Evolutionary conservation across 331 rosid genomes (phyloP).

Genomic region (Acacia pycnantha): DNA sequence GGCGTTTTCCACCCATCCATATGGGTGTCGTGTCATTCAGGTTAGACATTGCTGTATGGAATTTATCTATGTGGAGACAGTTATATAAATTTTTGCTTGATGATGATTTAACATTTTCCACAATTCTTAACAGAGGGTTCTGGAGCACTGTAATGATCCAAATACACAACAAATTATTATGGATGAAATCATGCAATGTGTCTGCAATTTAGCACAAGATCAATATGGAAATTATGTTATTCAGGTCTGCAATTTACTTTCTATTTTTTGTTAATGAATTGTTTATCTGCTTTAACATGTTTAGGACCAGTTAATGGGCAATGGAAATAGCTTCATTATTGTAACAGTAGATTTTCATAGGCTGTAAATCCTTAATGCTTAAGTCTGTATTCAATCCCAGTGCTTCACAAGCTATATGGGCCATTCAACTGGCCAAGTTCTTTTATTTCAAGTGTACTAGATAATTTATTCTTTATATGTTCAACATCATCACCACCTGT

Average conservation of each 20-base stretch:
- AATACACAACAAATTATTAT: slow-evolving; percentile 77
- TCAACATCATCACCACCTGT: background rate
- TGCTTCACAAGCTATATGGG: background rate
- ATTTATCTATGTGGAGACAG: slow-evolving; percentile 13
- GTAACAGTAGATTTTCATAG: background rate
- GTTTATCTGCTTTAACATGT: background rate
- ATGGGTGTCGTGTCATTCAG: slow-evolving; percentile 98
- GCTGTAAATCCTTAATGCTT: background rate
- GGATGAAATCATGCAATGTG: slow-evolving; percentile 95
- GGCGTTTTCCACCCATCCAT: slow-evolving; percentile 93
- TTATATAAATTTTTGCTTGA: slow-evolving; percentile 21
- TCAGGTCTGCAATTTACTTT: slow-evolving; percentile 69
- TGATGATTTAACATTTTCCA: slow-evolving; percentile 29
- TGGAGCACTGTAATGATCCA: slow-evolving; percentile 81
- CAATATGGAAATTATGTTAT: slow-evolving; percentile 98
- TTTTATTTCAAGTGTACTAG: background rate
- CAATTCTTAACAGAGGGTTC: slow-evolving; percentile 78
- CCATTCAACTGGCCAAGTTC: background rate
- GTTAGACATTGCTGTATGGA: slow-evolving; percentile 38
- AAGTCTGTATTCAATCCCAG: background rate
- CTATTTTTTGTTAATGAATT: background rate
- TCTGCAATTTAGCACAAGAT: slow-evolving; percentile 86
- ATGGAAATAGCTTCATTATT: background rate
- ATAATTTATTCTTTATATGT: background rate
- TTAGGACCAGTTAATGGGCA: background rate